Percentiles rank a stretch among this genome's conserved stretches.
Conservation (phyloP, 179 eudicot species). For the Carnegiea gigantea region DNA sequence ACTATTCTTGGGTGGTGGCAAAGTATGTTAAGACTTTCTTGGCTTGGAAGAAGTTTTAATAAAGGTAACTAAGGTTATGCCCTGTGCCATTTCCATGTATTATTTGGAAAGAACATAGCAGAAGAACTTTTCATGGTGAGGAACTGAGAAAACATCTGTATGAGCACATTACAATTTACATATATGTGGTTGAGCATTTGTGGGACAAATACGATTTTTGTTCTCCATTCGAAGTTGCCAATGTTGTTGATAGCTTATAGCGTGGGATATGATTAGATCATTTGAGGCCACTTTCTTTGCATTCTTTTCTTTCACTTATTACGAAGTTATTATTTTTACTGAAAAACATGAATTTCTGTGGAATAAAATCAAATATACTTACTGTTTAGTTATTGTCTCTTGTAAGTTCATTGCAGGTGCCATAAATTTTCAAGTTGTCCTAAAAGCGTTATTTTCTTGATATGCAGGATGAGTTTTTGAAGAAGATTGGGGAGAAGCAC, state of each 20-base stretch:
- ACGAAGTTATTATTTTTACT: not conserved
- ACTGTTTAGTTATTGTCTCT: not conserved
- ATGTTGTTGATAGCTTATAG: not conserved
- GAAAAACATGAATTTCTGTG: not conserved
- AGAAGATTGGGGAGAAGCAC: conserved; percentile 52
- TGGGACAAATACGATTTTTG: not conserved
- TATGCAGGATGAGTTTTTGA: conserved; percentile 62
- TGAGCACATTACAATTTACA: not conserved
- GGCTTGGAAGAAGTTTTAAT: not conserved
- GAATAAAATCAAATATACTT: not conserved
- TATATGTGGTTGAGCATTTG: not conserved
- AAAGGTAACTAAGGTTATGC: not conserved
- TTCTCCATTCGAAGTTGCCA: not conserved
- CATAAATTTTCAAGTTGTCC: not conserved
- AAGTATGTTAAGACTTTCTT: not conserved
- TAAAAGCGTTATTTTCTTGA: conserved; percentile 20
- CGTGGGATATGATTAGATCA: not conserved
- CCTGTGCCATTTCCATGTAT: not conserved
- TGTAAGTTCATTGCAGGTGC: not conserved
- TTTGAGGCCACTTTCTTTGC: not conserved
- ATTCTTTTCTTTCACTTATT: not conserved
- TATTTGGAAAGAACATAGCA: not conserved
- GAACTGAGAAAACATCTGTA: not conserved
- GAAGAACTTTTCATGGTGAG: not conserved
- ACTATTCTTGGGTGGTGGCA: not conserved